Percentiles rank a stretch among this genome's conserved stretches.
Evolutionary conservation across 2,329 filamentous ascomycete species (phyloP).

Genomic region (Geoglossum cookeanum): DNA sequence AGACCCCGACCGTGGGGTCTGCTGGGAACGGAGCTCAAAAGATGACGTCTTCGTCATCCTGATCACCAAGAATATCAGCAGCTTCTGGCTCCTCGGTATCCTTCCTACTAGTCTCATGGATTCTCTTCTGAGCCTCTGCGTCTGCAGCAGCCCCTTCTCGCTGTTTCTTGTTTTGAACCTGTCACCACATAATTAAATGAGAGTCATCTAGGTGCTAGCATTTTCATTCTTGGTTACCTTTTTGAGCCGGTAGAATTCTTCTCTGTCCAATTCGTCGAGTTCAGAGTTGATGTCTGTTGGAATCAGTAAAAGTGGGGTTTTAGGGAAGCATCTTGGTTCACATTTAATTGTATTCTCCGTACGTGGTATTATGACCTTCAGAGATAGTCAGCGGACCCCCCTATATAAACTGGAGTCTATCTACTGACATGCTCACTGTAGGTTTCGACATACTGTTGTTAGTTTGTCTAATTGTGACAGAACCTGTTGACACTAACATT

Average conservation of each 20-base stretch:
- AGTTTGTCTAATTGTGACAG: neutral
- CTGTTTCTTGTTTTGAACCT: constrained; percentile 55
- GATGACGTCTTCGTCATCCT: constrained; percentile 71
- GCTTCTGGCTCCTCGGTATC: constrained; percentile 26
- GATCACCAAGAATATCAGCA: constrained; percentile 51
- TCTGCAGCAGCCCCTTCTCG: constrained; percentile 26
- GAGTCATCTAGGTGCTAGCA: constrained; percentile 49
- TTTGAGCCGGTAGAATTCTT: constrained; percentile 95
- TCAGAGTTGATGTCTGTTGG: constrained; percentile 84
- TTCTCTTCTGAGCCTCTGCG: constrained; percentile 15
- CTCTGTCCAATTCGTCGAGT: constrained; percentile 88
- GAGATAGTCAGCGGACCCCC: constrained; percentile 25
- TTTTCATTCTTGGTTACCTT: constrained; percentile 52
- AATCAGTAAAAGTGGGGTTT: neutral
- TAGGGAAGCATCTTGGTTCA: constrained; percentile 21
- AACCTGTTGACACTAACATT: constrained; percentile 39
- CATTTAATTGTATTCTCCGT: constrained; percentile 99
- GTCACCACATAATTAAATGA: neutral
- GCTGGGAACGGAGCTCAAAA: constrained; percentile 34
- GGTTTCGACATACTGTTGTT: neutral
- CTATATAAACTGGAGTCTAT: neutral
- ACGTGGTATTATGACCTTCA: constrained; percentile 89
- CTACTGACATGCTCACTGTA: constrained; percentile 24
- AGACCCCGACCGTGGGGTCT: neutral
- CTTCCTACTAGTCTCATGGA: constrained; percentile 11